phyloP scores from a whole-genome alignment of 1,284 basidiomycete genomes.

The Pyrrhoderma lamaoense region DNA sequence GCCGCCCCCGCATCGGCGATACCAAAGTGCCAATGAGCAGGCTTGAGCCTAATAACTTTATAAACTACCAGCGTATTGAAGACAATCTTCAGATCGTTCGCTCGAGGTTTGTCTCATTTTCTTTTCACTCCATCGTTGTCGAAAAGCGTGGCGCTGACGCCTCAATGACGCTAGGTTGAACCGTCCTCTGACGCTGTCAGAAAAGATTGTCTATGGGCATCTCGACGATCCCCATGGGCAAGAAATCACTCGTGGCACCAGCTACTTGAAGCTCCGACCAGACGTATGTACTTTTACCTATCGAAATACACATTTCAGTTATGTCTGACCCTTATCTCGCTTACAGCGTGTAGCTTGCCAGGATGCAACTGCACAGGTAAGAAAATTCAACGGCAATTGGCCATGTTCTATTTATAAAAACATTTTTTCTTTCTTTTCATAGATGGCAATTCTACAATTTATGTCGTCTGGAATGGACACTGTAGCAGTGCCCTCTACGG shows the following conservation, averaged over 20 bases:
- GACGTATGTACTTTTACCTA: constrained; percentile 55
- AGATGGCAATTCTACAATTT: constrained; percentile 99
- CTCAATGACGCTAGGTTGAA: constrained; percentile 54
- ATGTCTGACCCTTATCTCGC: constrained; percentile 12
- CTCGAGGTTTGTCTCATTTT: constrained; percentile 67
- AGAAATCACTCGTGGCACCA: constrained; percentile 82
- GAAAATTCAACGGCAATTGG: too few relatives aligned
- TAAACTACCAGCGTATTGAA: constrained; percentile 98
- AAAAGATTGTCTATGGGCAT: constrained; percentile 99
- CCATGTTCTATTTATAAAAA: too few relatives aligned
- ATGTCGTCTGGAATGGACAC: constrained; percentile 99
- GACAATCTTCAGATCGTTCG: constrained; percentile 87
- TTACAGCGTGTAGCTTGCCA: constrained; percentile 95
- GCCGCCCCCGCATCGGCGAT: constrained; percentile 76
- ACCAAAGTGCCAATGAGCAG: constrained; percentile 91
- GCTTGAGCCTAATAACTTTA: constrained; percentile 80
- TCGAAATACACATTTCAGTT: background rate
- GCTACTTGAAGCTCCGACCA: constrained; percentile 93
- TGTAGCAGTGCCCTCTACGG: constrained; percentile 94
- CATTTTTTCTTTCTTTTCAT: constrained; percentile 22
- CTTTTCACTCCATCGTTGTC: constrained; percentile 21
- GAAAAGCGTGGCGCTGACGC: background rate
- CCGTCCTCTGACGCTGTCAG: constrained; percentile 91
- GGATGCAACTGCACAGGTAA: constrained; percentile 88
- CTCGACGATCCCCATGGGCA: constrained; percentile 89